Percentiles rank a stretch among this genome's conserved stretches.
phyloP scores from a whole-genome alignment of 257 asterid species.

The Orobanche coerulescens region DNA sequence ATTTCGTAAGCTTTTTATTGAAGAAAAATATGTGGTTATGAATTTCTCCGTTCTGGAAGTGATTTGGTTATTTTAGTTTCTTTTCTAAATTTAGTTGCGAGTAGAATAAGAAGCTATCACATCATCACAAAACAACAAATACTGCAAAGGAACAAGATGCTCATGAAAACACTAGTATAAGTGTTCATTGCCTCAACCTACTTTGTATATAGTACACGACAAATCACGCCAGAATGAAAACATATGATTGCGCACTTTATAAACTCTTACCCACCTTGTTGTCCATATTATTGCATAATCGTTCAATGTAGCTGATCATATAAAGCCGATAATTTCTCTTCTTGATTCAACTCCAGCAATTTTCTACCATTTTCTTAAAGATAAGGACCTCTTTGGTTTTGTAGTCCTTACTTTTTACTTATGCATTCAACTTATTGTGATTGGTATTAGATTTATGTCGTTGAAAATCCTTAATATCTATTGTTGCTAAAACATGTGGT shows the following conservation, averaged over 20 bases:
- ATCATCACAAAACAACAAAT: not conserved
- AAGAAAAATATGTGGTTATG: not conserved
- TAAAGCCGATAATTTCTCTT: constrained; percentile 4
- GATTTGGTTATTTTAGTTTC: constrained; percentile 12
- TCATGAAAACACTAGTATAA: constrained; percentile 1
- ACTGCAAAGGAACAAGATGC: not conserved
- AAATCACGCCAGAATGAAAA: not conserved
- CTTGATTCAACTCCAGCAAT: constrained; percentile 8
- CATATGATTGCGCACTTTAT: not conserved
- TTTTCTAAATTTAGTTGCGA: constrained; percentile 2
- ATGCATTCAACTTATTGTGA: not conserved
- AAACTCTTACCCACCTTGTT: constrained; percentile 1
- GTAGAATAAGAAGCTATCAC: constrained; percentile 9
- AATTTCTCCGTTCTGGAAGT: not conserved
- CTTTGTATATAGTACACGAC: constrained; percentile 7
- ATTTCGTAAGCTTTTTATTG: not conserved
- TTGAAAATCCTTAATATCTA: not conserved
- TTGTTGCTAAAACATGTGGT: constrained; percentile 9
- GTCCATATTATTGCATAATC: not conserved
- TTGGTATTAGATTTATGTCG: constrained; percentile 9
- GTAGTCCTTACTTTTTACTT: not conserved
- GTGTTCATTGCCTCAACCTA: not conserved
- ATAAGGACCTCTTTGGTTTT: constrained; percentile 3
- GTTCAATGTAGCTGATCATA: not conserved
- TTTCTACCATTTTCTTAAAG: not conserved